Evolutionary conservation across 192 early-diverging fungal genomes (phyloP), one percentile per base, ranked within the genome.

Genomic region (Gonapodya prolifera): DNA sequence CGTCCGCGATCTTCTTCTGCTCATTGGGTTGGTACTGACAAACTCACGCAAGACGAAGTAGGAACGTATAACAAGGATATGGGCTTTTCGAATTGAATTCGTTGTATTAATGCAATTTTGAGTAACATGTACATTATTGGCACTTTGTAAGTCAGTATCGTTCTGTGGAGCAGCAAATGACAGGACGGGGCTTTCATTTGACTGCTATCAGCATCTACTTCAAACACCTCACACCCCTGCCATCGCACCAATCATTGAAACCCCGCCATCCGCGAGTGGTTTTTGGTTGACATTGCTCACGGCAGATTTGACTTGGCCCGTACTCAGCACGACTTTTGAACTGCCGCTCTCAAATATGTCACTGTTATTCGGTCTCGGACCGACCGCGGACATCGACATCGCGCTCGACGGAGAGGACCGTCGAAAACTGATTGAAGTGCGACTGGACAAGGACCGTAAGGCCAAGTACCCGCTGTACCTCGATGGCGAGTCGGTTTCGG

Each of bases 381-480:
- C 77, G 17, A 88, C 90, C 18, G 93, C 95, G 35, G 96, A 99
- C 80, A 91, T 97, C 77, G 94, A 93, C 71, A 85, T 99, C 75
- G 85, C 85, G 34, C 90, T 96, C 75, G 82, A 88, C 77, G 92
- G 88, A 75, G 95, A 98, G 82, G 92, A 97, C 75, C 80, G 93
- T 80, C 89, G 97, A 78, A 95, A 97, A 81, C 87, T 91, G 81
- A 91, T 99, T 23, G 97, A 99, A 77, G 94, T 94, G 78, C 93
- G 95, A 78, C 90, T 94, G 29, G 92, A 94, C 77, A 96, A 96
- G 84, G 95, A 98, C 80, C 88, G 91, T 75, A 93, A 94, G 78
- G 90, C 95, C 71, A 94, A 92, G 79, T 92, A 93, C 76, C 98
- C 98, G 33, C 87, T 98, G 1, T 99, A 96, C 81, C 92, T 96